These are phyloP conservation scores for Butyriboletus loyo DNA, from an alignment of 768 basidiomycete species.

Conservation along the genomic window DNA sequence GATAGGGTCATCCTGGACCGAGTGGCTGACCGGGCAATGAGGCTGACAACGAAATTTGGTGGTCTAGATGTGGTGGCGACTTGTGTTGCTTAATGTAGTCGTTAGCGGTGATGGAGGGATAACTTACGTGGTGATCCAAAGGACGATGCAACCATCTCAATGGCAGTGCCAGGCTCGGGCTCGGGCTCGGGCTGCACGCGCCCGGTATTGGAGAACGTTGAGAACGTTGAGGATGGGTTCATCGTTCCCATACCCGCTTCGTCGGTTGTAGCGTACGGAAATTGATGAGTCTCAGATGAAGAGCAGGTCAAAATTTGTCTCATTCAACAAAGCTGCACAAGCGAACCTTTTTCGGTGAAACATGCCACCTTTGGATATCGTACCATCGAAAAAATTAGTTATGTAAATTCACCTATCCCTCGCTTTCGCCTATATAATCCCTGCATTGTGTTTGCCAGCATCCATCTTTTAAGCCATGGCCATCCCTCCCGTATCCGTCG, in stretches of 20 bases:
- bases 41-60: slow-evolving; percentile 8
- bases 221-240: neutral
- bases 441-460: neutral
- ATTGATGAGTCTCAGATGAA: slow-evolving; percentile 8
- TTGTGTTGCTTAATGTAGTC: neutral
- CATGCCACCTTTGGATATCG: slow-evolving; percentile 29
- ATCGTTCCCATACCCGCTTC: neutral
- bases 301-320: neutral
- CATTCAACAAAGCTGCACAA: neutral
- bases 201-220: neutral
- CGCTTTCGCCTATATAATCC: slow-evolving; percentile 23
- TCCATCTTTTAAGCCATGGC: slow-evolving; percentile 20
- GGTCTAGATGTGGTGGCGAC: neutral
- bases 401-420: slow-evolving; percentile 20
- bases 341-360: slow-evolving; percentile 19
- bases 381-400: slow-evolving; percentile 27
- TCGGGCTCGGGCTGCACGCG: neutral
- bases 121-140: too few relatives aligned
- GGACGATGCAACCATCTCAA: neutral
- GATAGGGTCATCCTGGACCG: neutral
- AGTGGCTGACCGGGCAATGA: slow-evolving; percentile 7
- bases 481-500: slow-evolving; percentile 13
- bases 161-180: too few relatives aligned
- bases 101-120: neutral
- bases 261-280: too few relatives aligned